Conservation (phyloP, 108 stramenopile species). For the Stephanodiscus triporus region DNA sequence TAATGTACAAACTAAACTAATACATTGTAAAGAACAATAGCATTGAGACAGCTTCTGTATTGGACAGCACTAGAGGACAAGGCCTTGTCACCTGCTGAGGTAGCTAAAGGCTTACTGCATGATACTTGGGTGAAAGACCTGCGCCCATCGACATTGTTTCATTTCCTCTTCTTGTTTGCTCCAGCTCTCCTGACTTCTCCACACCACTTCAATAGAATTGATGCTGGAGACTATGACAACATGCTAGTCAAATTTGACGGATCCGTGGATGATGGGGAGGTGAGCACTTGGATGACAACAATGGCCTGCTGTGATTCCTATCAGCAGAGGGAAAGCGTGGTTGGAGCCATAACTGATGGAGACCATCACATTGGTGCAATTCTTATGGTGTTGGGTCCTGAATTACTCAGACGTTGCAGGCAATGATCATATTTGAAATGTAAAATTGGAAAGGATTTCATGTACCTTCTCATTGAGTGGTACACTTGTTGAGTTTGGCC, state of each 20-base stretch:
- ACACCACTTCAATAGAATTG: slow-evolving; percentile 81
- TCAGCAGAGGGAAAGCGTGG: slow-evolving; percentile 77
- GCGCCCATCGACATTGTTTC: slow-evolving; percentile 81
- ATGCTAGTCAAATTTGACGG: slow-evolving; percentile 74
- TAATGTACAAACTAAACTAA: too few species aligned
- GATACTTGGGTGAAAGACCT: slow-evolving; percentile 86
- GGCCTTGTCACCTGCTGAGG: slow-evolving; percentile 47
- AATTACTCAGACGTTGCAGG: slow-evolving; percentile 70
- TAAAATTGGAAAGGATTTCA: too few species aligned
- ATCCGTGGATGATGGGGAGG: slow-evolving; percentile 83
- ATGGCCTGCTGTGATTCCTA: slow-evolving; percentile 90
- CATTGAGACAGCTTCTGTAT: slow-evolving; percentile 83
- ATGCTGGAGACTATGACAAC: slow-evolving; percentile 75
- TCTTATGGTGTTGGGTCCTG: slow-evolving; percentile 81
- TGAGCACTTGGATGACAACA: slow-evolving; percentile 86
- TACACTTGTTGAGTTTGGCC: too few species aligned
- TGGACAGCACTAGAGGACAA: slow-evolving; percentile 85
- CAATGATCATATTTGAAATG: slow-evolving; percentile 13
- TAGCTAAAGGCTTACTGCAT: slow-evolving; percentile 74
- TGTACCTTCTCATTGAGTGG: too few species aligned
- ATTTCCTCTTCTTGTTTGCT: slow-evolving; percentile 84
- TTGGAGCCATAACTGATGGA: slow-evolving; percentile 51
- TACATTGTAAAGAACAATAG: too few species aligned
- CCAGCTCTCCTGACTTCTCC: slow-evolving; percentile 80
- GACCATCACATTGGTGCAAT: slow-evolving; percentile 73